Conservation (phyloP, 257 asterid species). For the Petunia axillaris region DNA sequence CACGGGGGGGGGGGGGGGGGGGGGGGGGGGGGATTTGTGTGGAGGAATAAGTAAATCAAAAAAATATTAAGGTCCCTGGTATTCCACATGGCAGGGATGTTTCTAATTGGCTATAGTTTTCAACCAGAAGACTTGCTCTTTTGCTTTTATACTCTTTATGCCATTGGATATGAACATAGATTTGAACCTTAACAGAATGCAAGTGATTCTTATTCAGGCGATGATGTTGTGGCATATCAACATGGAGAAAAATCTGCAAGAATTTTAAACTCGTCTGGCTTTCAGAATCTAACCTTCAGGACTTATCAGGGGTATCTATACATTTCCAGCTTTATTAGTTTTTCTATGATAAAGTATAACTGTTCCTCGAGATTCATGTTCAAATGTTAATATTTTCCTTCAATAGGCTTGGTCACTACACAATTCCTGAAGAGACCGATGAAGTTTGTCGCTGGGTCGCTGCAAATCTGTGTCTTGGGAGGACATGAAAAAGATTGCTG, state of each 20-base stretch:
- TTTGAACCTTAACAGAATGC: conserved; percentile 7
- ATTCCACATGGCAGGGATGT: background rate
- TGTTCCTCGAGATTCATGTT: background rate
- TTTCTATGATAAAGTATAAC: background rate
- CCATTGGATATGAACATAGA: background rate
- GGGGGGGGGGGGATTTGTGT: too few species aligned
- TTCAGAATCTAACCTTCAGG: conserved; percentile 59
- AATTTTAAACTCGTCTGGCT: conserved; percentile 53
- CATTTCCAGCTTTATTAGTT: background rate
- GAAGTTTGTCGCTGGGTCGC: conserved; percentile 66
- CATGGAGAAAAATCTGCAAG: conserved; percentile 72
- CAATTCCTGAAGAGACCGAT: conserved; percentile 68
- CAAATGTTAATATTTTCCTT: background rate
- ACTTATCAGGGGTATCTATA: conserved; percentile 60
- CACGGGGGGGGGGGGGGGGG: too few species aligned
- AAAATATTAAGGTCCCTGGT: background rate
- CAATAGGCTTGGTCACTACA: conserved; percentile 76
- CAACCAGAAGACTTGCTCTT: conserved; percentile 1
- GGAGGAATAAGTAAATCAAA: too few species aligned
- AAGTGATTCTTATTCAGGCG: conserved; percentile 53
- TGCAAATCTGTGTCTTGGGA: conserved; percentile 60
- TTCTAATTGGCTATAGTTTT: background rate
- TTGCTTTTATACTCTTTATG: conserved; percentile 4
- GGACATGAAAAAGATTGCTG: conserved; percentile 30
- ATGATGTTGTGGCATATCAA: conserved; percentile 73